Evolutionary conservation across 177 flowering plant species (phyloP), one percentile per base, ranked within the genome.

Genomic region (Vitis hybrid): DNA sequence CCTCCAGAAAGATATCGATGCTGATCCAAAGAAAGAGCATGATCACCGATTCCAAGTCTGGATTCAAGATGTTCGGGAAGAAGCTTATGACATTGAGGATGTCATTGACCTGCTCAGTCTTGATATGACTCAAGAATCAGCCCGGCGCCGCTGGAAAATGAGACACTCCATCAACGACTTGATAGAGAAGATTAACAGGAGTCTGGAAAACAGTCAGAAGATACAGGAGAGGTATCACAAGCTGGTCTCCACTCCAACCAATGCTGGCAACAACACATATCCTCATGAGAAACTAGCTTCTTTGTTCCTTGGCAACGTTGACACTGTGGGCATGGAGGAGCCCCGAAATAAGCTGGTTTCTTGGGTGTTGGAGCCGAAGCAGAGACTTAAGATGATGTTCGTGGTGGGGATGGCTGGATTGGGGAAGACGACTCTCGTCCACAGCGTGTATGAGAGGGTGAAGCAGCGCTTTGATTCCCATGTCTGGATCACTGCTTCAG

Each of bases 371-470:
- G 49, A 66, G 1, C 48, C 58, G 45, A 52, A 23, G 23, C 30
- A 21, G 17, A n/a, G 45, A 10, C 62, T 21, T 21, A 0, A n/a
- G 2, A n/a, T 56, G 2, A 61, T 75, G 15, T 68, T 52, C 10
- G 71, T 75, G 40, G 68, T 56, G 9, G 78, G 71, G 12, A 67
- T 70, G 70, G 74, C 71, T 15, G 78, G 78, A 11, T 19, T 67
- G 12, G 78, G 78, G 14, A 76, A 76, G 60, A 67, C 79, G 4
- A 71, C 72, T 21, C 69, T 76, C 4, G 79, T 64, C 13, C 32
- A 34, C 10, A 67, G 63, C 4, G 65, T 52, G 12, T 76, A 23
- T 61, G 34, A 56, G 11, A 34, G 21, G 10, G 30, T 49, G 6
- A 21, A 15, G 48, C 34, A 54, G 4, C 60, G n/a, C 64, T 76